phyloP scores from a whole-genome alignment of 2,329 filamentous ascomycete genomes.

The Aspergillus candidus region DNA sequence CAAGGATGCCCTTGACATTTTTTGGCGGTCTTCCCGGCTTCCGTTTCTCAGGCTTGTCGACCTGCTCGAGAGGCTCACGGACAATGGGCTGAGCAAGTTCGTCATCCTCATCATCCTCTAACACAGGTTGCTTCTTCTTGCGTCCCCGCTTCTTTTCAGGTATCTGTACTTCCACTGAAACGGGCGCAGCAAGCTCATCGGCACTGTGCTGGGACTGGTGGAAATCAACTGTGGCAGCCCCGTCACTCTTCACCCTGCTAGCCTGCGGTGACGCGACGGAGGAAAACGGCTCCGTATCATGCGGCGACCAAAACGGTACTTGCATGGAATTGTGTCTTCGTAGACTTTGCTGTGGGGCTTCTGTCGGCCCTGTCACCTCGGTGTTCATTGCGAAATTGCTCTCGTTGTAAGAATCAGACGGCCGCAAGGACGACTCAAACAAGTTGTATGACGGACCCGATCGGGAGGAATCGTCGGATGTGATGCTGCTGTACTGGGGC shows the following conservation, averaged over 20 bases:
- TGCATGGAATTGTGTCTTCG: constrained; percentile 24
- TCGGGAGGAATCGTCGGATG: constrained; percentile 6
- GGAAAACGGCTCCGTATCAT: constrained; percentile 37
- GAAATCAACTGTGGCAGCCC: constrained; percentile 6
- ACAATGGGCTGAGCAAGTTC: constrained; percentile 18
- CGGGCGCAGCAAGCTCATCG: constrained; percentile 26
- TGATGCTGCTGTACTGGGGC: neutral
- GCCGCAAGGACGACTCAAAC: constrained; percentile 18
- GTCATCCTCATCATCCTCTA: constrained; percentile 23
- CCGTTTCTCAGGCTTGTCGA: constrained; percentile 14
- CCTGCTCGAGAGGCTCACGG: neutral
- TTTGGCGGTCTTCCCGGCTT: constrained; percentile 17
- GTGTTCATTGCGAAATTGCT: constrained; percentile 12
- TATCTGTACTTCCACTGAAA: constrained; percentile 16
- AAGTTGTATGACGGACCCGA: constrained; percentile 17
- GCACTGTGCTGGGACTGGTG: constrained; percentile 17
- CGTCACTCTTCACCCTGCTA: constrained; percentile 21
- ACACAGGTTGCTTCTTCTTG: constrained; percentile 24
- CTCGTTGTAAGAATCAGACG: constrained; percentile 6
- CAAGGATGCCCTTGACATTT: constrained; percentile 1
- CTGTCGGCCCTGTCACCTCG: constrained; percentile 2
- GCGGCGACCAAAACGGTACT: constrained; percentile 26
- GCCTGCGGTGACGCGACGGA: constrained; percentile 25
- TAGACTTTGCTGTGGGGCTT: constrained; percentile 9
- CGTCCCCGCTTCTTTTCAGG: constrained; percentile 25